These are phyloP conservation scores for Kwoniella newhampshirensis DNA, from an alignment of 768 basidiomycete genomes.

Conservation along the genomic window DNA sequence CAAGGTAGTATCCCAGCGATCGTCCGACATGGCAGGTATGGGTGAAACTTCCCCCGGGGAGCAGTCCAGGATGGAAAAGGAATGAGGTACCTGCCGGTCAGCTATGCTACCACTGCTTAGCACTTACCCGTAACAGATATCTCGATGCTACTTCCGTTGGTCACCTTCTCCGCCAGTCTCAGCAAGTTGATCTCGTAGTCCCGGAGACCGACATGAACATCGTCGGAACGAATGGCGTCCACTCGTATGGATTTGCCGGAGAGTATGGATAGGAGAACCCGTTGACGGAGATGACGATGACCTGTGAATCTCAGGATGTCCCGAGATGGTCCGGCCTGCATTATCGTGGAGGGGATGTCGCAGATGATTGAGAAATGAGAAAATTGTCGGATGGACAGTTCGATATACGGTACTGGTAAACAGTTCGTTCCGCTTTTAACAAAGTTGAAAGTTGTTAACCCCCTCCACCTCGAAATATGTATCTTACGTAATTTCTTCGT, in stretches of 20 bases:
- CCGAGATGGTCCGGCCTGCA: constrained; percentile 18
- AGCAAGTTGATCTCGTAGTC: constrained; percentile 92
- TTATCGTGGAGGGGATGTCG: background rate
- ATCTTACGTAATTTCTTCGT: too few relatives aligned
- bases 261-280: constrained; percentile 83
- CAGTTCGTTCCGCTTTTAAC: too few relatives aligned
- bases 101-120: too few relatives aligned
- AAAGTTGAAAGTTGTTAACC: too few relatives aligned
- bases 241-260: constrained; percentile 82
- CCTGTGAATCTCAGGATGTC: constrained; percentile 57
- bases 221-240: constrained; percentile 81
- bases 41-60: constrained; percentile 72
- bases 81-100: constrained; percentile 73
- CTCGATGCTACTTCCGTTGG: constrained; percentile 91
- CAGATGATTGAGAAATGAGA: too few relatives aligned
- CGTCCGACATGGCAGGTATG: constrained; percentile 89
- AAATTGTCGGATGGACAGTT: too few relatives aligned
- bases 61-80: constrained; percentile 86
- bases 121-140: too few relatives aligned
- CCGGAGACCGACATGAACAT: constrained; percentile 91
- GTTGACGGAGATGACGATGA: constrained; percentile 76
- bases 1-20: constrained; percentile 90
- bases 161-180: constrained; percentile 80
- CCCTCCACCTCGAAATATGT: too few relatives aligned
- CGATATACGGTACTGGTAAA: too few relatives aligned